These are phyloP conservation scores for Dispira simplex DNA, from an alignment of 192 early-diverging fungal genomes.

Conservation along the genomic window DNA sequence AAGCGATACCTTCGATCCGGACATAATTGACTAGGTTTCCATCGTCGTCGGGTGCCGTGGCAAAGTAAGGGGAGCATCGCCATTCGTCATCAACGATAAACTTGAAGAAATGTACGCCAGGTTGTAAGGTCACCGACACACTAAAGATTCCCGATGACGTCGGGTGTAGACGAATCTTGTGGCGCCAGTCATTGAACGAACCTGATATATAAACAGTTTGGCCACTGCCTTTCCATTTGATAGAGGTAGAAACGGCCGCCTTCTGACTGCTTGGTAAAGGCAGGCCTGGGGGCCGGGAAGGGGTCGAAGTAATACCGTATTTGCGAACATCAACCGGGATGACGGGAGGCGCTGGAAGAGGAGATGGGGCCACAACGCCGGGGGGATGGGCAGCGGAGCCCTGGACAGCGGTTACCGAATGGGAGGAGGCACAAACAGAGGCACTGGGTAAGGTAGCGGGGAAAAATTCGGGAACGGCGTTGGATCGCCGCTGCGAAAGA, in stretches of 20 bases:
- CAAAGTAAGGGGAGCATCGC: slow-evolving; percentile 84
- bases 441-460: neutral
- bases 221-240: slow-evolving; percentile 27
- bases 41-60: slow-evolving; percentile 81
- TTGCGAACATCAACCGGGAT: neutral
- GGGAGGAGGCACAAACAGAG: neutral
- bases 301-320: neutral
- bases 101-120: slow-evolving; percentile 90
- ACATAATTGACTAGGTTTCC: slow-evolving; percentile 95
- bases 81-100: slow-evolving; percentile 98
- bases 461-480: slow-evolving; percentile 8
- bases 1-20: slow-evolving; percentile 51
- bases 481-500: neutral
- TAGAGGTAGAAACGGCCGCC: neutral
- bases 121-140: slow-evolving; percentile 61
- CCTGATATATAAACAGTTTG: slow-evolving; percentile 84
- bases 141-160: slow-evolving; percentile 20
- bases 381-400: neutral
- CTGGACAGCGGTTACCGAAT: slow-evolving; percentile 2
- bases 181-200: slow-evolving; percentile 94
- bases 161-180: slow-evolving; percentile 64
- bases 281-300: neutral
- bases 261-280: neutral
- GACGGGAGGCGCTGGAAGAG: neutral
- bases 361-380: neutral